Evolutionary conservation across 2,329 filamentous ascomycete species (phyloP), one percentile per base, ranked within the genome.

Genomic region (Diaporthe aspalathi): DNA sequence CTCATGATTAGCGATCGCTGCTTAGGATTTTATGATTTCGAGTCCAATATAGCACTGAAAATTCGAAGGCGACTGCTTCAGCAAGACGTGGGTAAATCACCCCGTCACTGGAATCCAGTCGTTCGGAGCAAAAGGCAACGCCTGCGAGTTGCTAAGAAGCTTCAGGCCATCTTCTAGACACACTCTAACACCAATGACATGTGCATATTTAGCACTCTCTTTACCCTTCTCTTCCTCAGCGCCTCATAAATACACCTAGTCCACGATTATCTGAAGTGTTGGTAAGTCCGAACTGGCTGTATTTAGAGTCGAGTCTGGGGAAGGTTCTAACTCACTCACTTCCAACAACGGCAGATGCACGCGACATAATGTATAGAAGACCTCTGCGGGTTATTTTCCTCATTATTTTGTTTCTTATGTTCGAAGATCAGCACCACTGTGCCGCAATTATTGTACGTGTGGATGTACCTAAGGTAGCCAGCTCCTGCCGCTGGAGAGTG

Each of bases 191-290:
- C 35, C 35, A 12, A 38, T 38, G 6, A 12, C 35, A 12, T 38
- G 9, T n/a, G n/a, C n/a, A n/a, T n/a, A n/a, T n/a, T n/a, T n/a
- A n/a, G n/a, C n/a, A n/a, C 35, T 8, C 12, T 38, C 9, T 9
- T 38, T 38, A 7, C 35, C 35, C 6, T 38, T 8, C 6, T 8
- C 35, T 38, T 38, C 12, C 2, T 11, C 35, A 38, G 9, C 1
- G 12, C 40, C 14, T 0, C 7, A 24, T n/a, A 0, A 3, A 16
- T 8, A 0, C 17, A 22, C 14, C 20, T 17, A 8, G 11, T 8
- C 3, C 29, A 22, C 24, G 22, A 24, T 17, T 6, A 24, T 40
- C 5, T 24, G 14, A 20, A 9, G 12, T 32, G 12, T 16, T 20
- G 3, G 50, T 20, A 12, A 9, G 17, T 8, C 8, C 5, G 7